Conservation (phyloP, 306 rosid species). For the Argentina anserina region DNA sequence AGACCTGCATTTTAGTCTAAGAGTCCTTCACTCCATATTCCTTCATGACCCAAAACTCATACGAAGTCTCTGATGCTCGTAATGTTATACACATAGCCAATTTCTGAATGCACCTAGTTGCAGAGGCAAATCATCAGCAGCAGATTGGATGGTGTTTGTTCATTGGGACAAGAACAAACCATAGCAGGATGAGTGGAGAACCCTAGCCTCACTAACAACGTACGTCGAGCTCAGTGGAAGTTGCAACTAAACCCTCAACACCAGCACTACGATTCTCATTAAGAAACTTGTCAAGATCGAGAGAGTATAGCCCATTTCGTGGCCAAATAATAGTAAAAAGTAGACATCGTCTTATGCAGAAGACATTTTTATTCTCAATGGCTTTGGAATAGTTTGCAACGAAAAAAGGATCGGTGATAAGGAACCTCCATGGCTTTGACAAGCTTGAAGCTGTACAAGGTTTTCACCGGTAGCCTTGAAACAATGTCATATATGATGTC, state of each 20-base stretch:
- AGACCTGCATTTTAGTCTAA: neutral
- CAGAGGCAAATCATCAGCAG: no score
- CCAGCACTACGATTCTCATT: neutral
- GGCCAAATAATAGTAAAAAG: no score
- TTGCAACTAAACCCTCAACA: neutral
- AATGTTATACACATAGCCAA: neutral
- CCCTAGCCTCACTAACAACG: no score
- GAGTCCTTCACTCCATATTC: neutral
- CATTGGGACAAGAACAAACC: no score
- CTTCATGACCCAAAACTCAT: conserved; percentile 3
- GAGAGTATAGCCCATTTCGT: no score
- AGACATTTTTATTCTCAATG: neutral
- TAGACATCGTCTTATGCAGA: no score
- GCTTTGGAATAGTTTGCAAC: neutral
- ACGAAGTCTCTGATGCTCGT: neutral
- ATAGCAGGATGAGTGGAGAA: no score
- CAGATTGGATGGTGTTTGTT: no score
- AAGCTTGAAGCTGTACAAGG: no score
- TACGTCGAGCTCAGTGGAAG: neutral
- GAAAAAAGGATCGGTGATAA: neutral
- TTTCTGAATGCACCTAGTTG: neutral
- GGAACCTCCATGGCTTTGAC: neutral
- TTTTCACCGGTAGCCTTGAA: neutral
- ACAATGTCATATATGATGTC: neutral
- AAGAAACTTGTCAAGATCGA: no score